Base-by-base conservation (phyloP, 805 yeast genomes). In the Saccharomycopsis babjevae region DNA sequence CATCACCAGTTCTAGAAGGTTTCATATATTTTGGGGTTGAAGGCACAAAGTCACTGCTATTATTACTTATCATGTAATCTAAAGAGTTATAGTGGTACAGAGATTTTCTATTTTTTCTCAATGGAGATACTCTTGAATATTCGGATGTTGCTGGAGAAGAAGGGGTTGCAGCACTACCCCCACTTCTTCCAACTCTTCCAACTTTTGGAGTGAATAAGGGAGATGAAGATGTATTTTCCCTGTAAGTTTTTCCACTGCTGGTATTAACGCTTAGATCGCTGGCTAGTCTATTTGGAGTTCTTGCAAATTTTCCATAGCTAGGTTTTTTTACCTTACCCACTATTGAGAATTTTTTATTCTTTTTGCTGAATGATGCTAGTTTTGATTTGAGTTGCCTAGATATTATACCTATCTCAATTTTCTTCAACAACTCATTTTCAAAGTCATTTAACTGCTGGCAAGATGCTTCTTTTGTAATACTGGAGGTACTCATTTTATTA, bases 1-100 rank as follows among this genome's bases (percentile, higher is more conserved):
- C 77, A 25, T 67, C 67, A 11, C 66, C 61, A 36, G 58, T 55
- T 54, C 60, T 52, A 13, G 40, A n/a, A 28, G 58, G 54, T 40
- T 61, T 61, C 10, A 55, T 18, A 22, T 46, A n/a, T 46, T 61
- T 61, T 56, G 64, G 64, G 8, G 64, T 61, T 7, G 62, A 56
- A 13, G 46, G 58, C 5, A 10, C 50, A 13, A 32, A 40, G 16
- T 34, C 56, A 39, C 22, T 55, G 15, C 16, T 15, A 38, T 36
- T 36, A 13, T 8, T 15, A n/a, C 52, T 40, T n/a, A 42, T 22
- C 52, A 56, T 40, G 25, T 39, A n/a, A n/a, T 56, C 58, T 22
- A 55, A 55, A 25, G 57, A 56, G 11, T 28, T 43, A 25, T 43
- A 56, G 7, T 42, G 36, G 40, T 56, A 43, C 16, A 11, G 52